These are phyloP conservation scores for Hypoxylon sp. DNA, from an alignment of 2,329 filamentous ascomycete genomes.

Conservation along the genomic window DNA sequence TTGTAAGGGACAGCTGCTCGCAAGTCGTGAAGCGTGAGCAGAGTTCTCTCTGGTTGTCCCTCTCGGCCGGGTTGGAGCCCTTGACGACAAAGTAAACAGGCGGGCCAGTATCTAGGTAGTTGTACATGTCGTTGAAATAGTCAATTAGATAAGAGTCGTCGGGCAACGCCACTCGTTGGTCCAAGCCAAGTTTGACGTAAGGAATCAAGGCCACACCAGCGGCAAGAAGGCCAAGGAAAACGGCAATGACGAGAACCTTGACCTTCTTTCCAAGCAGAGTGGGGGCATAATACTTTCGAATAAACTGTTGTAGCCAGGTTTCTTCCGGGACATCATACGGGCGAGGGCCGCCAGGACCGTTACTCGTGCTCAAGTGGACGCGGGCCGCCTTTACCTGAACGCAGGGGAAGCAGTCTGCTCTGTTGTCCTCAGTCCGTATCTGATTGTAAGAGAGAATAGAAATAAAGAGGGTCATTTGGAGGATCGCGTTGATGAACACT, in stretches of 20 bases:
- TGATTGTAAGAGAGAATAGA: constrained; percentile 93
- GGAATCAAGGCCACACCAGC: constrained; percentile 86
- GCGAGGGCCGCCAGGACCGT: constrained; percentile 65
- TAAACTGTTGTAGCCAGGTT: constrained; percentile 83
- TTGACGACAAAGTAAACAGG: constrained; percentile 96
- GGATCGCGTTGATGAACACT: constrained; percentile 94
- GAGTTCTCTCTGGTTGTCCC: constrained; percentile 80
- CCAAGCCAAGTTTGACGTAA: constrained; percentile 83
- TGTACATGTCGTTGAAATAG: constrained; percentile 96
- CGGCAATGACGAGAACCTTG: constrained; percentile 77
- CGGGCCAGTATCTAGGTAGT: constrained; percentile 89
- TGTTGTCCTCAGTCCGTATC: constrained; percentile 83
- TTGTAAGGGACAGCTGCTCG: constrained; percentile 81
- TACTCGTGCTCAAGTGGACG: constrained; percentile 69
- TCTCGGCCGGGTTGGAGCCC: constrained; percentile 78
- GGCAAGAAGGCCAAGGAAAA: constrained; percentile 89
- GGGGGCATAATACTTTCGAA: constrained; percentile 89
- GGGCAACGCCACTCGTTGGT: constrained; percentile 93
- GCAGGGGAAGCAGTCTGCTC: constrained; percentile 93
- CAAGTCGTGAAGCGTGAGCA: constrained; percentile 94
- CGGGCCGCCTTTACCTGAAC: constrained; percentile 80
- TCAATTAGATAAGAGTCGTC: constrained; percentile 93
- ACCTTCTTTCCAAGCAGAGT: constrained; percentile 79
- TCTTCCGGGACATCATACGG: constrained; percentile 83
- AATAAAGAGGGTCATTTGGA: constrained; percentile 97